Percentiles rank a stretch among this genome's conserved stretches.
Conservation (phyloP, 2,329 filamentous ascomycete species). For the Talaromyces piceae region DNA sequence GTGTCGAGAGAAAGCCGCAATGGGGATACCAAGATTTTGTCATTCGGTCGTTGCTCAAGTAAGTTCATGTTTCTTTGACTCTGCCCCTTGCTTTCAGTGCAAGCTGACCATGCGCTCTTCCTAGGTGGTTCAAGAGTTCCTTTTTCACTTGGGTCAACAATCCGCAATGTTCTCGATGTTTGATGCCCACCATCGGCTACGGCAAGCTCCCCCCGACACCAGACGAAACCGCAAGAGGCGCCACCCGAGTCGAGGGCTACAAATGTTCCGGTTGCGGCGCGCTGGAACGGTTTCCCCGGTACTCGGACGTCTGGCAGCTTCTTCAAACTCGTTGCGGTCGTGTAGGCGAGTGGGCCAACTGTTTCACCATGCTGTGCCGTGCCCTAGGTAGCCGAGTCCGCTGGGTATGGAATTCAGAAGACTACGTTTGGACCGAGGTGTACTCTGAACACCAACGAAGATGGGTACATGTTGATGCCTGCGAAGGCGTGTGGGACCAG, state of each 20-base stretch:
- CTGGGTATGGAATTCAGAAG: slow-evolving; percentile 98
- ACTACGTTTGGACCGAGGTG: slow-evolving; percentile 96
- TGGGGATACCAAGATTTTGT: slow-evolving; percentile 99
- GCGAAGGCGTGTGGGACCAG: slow-evolving; percentile 92
- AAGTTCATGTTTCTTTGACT: slow-evolving; percentile 29
- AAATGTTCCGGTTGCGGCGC: slow-evolving; percentile 69
- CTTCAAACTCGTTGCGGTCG: slow-evolving; percentile 80
- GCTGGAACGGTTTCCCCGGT: slow-evolving; percentile 85
- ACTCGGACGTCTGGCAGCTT: slow-evolving; percentile 89
- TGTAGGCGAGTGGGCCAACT: slow-evolving; percentile 95
- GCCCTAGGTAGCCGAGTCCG: slow-evolving; percentile 84
- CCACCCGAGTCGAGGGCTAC: slow-evolving; percentile 82
- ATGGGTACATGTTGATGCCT: slow-evolving; percentile 95
- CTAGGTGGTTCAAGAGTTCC: slow-evolving; percentile 85
- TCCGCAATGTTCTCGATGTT: slow-evolving; percentile 73
- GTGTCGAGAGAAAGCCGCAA: slow-evolving; percentile 74
- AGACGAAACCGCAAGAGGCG: slow-evolving; percentile 83
- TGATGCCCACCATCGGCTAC: slow-evolving; percentile 71
- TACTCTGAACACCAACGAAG: slow-evolving; percentile 89
- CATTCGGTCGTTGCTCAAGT: slow-evolving; percentile 77
- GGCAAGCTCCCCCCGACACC: slow-evolving; percentile 79
- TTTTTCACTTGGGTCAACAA: slow-evolving; percentile 99
- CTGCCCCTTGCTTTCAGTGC: not conserved
- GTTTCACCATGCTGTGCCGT: slow-evolving; percentile 96
- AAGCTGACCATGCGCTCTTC: not conserved